Percentiles rank a stretch among this genome's conserved stretches.
Evolutionary conservation across 2,329 filamentous ascomycete genomes (phyloP).

Genomic region (Aspergillus ibericus): DNA sequence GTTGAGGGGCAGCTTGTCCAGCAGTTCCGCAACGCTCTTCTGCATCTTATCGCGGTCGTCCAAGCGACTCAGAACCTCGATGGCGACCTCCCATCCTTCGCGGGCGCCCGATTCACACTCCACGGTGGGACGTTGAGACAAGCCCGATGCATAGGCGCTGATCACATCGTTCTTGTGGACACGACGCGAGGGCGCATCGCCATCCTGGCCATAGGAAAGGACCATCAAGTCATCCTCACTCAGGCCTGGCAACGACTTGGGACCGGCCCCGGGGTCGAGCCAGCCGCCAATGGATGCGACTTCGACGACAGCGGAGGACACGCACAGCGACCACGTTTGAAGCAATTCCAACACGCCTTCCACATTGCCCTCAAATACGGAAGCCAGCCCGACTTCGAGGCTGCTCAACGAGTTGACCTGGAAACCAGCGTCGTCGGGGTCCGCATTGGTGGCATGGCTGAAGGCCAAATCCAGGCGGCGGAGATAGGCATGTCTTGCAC

Average conservation of each 20-base stretch:
- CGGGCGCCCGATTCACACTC: slow-evolving; percentile 41
- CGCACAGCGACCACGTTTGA: slow-evolving; percentile 74
- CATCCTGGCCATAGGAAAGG: slow-evolving; percentile 66
- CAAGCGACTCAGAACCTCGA: slow-evolving; percentile 78
- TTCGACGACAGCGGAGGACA: slow-evolving; percentile 78
- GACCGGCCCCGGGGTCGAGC: slow-evolving; percentile 64
- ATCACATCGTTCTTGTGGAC: slow-evolving; percentile 79
- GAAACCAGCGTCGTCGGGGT: slow-evolving; percentile 63
- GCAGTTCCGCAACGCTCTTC: slow-evolving; percentile 70
- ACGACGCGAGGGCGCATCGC: slow-evolving; percentile 45
- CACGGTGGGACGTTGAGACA: slow-evolving; percentile 46
- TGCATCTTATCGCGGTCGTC: slow-evolving; percentile 71
- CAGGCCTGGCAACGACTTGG: slow-evolving; percentile 60
- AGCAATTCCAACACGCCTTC: slow-evolving; percentile 74
- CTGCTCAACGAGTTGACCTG: slow-evolving; percentile 72
- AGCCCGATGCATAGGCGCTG: slow-evolving; percentile 68
- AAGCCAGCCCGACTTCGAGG: slow-evolving; percentile 79
- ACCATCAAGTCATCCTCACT: slow-evolving; percentile 85
- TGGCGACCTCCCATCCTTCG: slow-evolving; percentile 87
- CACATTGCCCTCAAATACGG: slow-evolving; percentile 77
- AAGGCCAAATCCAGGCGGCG: slow-evolving; percentile 72
- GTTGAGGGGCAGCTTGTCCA: slow-evolving; percentile 70
- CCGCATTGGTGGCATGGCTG: slow-evolving; percentile 61
- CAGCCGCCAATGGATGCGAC: slow-evolving; percentile 80
- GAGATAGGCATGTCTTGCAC: slow-evolving; percentile 65